Conservation (phyloP, 1,284 basidiomycete species). For the Marasmius tenuissimus region DNA sequence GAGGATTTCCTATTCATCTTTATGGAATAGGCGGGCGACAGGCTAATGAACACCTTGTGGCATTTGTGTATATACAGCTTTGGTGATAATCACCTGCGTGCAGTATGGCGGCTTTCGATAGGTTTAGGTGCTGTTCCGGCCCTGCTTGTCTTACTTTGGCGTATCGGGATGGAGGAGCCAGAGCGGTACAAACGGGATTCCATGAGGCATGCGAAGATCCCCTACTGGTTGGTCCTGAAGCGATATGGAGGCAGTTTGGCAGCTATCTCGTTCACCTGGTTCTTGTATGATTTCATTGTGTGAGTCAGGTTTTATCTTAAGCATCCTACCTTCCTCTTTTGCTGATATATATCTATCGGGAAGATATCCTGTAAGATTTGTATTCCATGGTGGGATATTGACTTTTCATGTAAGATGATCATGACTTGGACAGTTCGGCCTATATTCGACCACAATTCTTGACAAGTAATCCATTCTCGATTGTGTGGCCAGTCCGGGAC, state of each 20-base stretch:
- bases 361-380: constrained; percentile 56
- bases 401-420: neutral
- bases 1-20: constrained; percentile 24
- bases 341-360: neutral
- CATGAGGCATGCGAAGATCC: constrained; percentile 75
- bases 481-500: neutral
- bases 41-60: too few relatives aligned
- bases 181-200: constrained; percentile 67
- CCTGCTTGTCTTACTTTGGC: constrained; percentile 81
- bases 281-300: constrained; percentile 83
- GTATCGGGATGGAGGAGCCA: constrained; percentile 83
- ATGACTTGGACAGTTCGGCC: constrained; percentile 59
- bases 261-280: constrained; percentile 78
- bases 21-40: neutral
- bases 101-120: constrained; percentile 87
- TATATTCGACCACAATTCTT: constrained; percentile 83
- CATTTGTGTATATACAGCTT: constrained; percentile 44
- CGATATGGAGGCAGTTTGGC: constrained; percentile 75
- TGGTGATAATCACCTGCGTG: constrained; percentile 76
- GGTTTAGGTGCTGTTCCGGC: constrained; percentile 89
- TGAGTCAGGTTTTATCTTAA: constrained; percentile 34
- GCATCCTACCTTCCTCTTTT: neutral
- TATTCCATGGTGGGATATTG: neutral
- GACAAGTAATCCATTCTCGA: constrained; percentile 44
- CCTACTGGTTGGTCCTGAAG: constrained; percentile 78